Percentiles rank a stretch among this genome's conserved stretches.
These are phyloP conservation scores for Boletus austroedulis DNA, from an alignment of 1,284 basidiomycete species.

Conservation along the genomic window DNA sequence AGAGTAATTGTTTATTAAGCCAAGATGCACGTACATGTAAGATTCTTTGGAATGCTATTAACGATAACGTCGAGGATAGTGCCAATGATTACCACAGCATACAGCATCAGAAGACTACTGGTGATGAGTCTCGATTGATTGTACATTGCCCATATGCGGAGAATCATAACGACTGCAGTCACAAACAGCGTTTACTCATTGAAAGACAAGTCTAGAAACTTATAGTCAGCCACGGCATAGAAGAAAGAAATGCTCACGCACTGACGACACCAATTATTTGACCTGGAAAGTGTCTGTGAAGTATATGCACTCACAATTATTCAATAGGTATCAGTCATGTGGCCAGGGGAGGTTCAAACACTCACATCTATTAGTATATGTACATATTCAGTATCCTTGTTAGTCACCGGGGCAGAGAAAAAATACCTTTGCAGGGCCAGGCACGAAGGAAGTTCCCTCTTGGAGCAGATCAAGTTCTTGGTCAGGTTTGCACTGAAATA, in stretches of 20 bases:
- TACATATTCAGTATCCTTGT: background rate
- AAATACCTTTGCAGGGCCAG: background rate
- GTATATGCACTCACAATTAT: constrained; percentile 7
- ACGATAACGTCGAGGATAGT: background rate
- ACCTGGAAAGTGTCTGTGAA: background rate
- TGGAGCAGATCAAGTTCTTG: background rate
- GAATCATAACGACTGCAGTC: constrained; percentile 10
- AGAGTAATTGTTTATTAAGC: too few relatives aligned
- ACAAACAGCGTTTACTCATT: background rate
- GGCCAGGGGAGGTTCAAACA: background rate
- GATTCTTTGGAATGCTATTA: background rate
- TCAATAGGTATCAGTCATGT: background rate
- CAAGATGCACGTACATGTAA: background rate
- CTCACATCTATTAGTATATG: background rate
- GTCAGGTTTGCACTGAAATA: background rate
- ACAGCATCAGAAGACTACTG: background rate
- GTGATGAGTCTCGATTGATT: constrained; percentile 2
- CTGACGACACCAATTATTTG: background rate
- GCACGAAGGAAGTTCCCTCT: background rate
- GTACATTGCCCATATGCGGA: constrained; percentile 16
- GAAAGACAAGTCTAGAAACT: background rate
- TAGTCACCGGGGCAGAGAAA: background rate
- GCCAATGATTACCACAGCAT: background rate
- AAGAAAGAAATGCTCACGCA: constrained; percentile 9
- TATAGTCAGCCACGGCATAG: constrained; percentile 10